Conservation (phyloP, 2,329 filamentous ascomycete genomes). For the Fusarium oligoseptatum region DNA sequence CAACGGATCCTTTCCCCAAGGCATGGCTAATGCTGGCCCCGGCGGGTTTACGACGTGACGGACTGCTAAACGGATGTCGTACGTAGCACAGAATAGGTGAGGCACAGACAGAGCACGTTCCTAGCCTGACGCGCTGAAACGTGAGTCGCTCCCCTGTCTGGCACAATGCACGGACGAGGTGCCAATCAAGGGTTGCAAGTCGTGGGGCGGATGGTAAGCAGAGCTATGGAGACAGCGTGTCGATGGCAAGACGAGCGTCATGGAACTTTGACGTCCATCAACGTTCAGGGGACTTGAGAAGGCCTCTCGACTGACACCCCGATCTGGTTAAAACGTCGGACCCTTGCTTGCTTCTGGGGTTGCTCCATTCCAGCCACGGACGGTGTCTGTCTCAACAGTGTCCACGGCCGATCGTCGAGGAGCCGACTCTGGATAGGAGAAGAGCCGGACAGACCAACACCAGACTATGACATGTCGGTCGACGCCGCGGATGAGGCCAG, state of each 20-base stretch:
- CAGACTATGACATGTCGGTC: slow-evolving; percentile 29
- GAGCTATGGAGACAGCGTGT: slow-evolving; percentile 19
- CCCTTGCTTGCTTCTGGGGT: slow-evolving; percentile 32
- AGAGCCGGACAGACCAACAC: slow-evolving; percentile 24
- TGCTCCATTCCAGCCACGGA: slow-evolving; percentile 40
- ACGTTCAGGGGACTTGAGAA: slow-evolving; percentile 22
- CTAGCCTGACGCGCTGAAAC: slow-evolving; percentile 47
- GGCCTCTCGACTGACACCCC: slow-evolving; percentile 23
- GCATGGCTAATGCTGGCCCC: slow-evolving; percentile 27
- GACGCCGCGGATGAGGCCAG: slow-evolving; percentile 16
- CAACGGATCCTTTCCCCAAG: slow-evolving; percentile 36
- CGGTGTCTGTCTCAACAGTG: slow-evolving; percentile 31
- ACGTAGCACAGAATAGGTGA: slow-evolving; percentile 6
- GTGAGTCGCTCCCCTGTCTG: slow-evolving; percentile 48
- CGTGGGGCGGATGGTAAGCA: slow-evolving; percentile 21
- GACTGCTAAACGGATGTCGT: slow-evolving; percentile 22
- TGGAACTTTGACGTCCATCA: slow-evolving; percentile 38
- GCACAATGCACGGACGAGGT: slow-evolving; percentile 34
- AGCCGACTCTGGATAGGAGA: slow-evolving; percentile 22
- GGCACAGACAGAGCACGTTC: slow-evolving; percentile 33
- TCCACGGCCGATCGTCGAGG: slow-evolving; percentile 18
- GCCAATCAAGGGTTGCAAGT: slow-evolving; percentile 26
- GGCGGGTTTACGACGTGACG: slow-evolving; percentile 41
- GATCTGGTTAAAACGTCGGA: slow-evolving; percentile 35
- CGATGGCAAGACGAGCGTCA: slow-evolving; percentile 21